phyloP scores from a whole-genome alignment of 1,284 basidiomycete genomes.

The Cystobasidiaceae sp. region DNA sequence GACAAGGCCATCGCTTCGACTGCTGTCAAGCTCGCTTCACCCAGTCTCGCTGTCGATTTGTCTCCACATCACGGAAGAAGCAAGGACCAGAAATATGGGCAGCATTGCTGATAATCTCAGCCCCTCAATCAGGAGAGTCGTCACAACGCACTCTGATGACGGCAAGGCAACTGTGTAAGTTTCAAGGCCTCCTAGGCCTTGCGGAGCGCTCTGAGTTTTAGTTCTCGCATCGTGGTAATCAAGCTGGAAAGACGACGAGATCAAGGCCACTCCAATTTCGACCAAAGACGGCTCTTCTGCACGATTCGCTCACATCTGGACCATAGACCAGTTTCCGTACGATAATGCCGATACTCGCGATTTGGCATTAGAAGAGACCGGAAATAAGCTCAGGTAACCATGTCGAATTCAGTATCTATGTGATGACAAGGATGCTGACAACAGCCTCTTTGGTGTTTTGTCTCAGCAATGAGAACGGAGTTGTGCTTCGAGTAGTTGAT shows the following conservation, averaged over 20 bases:
- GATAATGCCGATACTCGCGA: slow-evolving; percentile 11
- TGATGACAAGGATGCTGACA: background rate
- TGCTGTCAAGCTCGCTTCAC: too few species aligned
- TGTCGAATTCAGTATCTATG: background rate
- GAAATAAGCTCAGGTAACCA: background rate
- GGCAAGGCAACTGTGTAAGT: slow-evolving; percentile 19
- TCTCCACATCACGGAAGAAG: background rate
- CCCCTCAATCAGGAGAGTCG: background rate
- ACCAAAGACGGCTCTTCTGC: slow-evolving; percentile 7
- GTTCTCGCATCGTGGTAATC: background rate
- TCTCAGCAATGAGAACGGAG: background rate
- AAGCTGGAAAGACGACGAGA: slow-evolving; percentile 22
- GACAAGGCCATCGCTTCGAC: too few species aligned
- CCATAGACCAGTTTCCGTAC: slow-evolving; percentile 11
- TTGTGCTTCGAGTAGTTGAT: slow-evolving; percentile 13
- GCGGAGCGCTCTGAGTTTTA: background rate
- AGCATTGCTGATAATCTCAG: background rate
- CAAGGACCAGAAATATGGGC: background rate
- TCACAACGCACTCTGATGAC: slow-evolving; percentile 6
- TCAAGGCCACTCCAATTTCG: slow-evolving; percentile 1
- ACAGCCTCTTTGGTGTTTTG: background rate
- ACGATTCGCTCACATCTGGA: slow-evolving; percentile 26
- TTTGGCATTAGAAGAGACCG: background rate
- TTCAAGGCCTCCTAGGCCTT: background rate
- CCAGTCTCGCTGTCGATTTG: too few species aligned